Percentiles rank a stretch among this genome's conserved stretches.
Conservation (phyloP, 148 eudicot genomes). For the Silene conica region DNA sequence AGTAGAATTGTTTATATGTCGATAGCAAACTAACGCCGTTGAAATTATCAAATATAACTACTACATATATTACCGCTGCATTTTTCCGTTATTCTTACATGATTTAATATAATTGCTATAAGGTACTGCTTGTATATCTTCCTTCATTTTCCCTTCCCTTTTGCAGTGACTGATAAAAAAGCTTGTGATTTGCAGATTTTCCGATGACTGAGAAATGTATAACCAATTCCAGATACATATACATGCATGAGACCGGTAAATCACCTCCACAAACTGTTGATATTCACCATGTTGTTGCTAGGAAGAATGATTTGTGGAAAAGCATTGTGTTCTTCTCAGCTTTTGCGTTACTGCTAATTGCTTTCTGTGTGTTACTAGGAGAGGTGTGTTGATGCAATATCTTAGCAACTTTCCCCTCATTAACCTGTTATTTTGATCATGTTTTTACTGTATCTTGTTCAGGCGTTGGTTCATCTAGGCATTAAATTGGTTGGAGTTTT, state of each 20-base stretch:
- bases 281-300: constrained; percentile 42
- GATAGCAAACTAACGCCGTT: not conserved
- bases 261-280: constrained; percentile 44
- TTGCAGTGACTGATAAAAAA: not conserved
- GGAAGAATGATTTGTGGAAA: constrained; percentile 17
- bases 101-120: no score
- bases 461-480: not conserved
- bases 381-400: constrained; percentile 19
- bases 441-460: constrained; percentile 13
- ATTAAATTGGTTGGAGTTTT: not conserved
- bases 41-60: not conserved
- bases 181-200: constrained; percentile 17
- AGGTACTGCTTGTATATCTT: no score
- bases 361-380: constrained; percentile 5
- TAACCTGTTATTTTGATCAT: constrained; percentile 21
- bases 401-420: not conserved
- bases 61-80: no score
- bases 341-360: constrained; percentile 11
- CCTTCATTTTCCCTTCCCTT: not conserved
- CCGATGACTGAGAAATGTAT: constrained; percentile 30
- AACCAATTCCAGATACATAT: constrained; percentile 40
- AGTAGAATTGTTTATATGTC: not conserved
- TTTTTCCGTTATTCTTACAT: no score
- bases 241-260: constrained; percentile 39
- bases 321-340: constrained; percentile 15